phyloP scores from a whole-genome alignment of 805 yeast species.

The Tetrapisispora fleetii region DNA sequence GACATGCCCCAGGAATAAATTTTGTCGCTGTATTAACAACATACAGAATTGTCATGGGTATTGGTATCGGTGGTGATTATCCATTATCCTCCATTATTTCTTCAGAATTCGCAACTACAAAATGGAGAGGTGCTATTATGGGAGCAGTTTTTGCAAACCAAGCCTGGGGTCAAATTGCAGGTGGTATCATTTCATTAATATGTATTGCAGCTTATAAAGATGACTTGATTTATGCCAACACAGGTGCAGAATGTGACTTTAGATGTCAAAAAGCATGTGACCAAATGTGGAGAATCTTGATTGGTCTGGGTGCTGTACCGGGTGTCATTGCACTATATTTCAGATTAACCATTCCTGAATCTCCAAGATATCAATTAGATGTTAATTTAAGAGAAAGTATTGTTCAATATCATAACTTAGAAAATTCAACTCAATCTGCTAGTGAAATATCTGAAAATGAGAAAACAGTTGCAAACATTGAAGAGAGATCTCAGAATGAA shows the following conservation, averaged over 20 bases:
- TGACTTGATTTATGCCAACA: conserved; percentile 43
- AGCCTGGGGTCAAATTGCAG: conserved; percentile 90
- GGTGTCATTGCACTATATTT: conserved; percentile 76
- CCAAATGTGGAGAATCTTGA: conserved; percentile 87
- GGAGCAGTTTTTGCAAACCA: conserved; percentile 94
- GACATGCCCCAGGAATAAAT: conserved; percentile 59
- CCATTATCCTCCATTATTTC: conserved; percentile 90
- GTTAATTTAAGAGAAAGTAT: conserved; percentile 34
- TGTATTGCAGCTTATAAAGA: conserved; percentile 70
- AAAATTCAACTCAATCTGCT: neutral
- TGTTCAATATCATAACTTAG: neutral
- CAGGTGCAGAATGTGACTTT: conserved; percentile 51
- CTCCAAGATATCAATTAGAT: conserved; percentile 84
- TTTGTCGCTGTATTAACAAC: conserved; percentile 66
- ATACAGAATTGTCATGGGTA: conserved; percentile 83
- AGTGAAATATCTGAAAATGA: conserved; percentile 1
- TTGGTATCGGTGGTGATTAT: conserved; percentile 96
- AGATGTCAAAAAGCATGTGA: conserved; percentile 71
- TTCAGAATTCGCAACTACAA: conserved; percentile 86
- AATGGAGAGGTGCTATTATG: conserved; percentile 98
- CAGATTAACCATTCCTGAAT: conserved; percentile 90
- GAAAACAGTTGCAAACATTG: neutral
- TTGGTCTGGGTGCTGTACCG: conserved; percentile 88
- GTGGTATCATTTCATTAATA: conserved; percentile 74
- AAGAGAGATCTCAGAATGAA: neutral